These are phyloP conservation scores for Venturia oleaginea DNA, from an alignment of 2,329 filamentous ascomycete genomes.

Conservation along the genomic window DNA sequence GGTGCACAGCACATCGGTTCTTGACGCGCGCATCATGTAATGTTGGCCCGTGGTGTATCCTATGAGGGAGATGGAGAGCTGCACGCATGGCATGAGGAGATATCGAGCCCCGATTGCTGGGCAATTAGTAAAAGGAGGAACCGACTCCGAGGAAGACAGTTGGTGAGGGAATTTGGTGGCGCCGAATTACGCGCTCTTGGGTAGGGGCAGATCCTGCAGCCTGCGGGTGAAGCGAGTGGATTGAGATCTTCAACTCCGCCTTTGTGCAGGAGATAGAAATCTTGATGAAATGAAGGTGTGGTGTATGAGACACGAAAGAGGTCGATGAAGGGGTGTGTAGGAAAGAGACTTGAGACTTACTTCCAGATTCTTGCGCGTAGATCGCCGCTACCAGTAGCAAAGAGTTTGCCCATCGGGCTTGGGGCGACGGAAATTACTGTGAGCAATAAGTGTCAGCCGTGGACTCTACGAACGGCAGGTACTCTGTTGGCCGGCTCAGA, in stretches of 20 bases:
- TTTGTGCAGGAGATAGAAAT: background rate
- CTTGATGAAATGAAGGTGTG: background rate
- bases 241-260: background rate
- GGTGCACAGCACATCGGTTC: background rate
- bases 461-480: background rate
- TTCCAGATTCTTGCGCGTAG: constrained; percentile 98
- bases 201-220: background rate
- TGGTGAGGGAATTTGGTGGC: background rate
- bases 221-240: constrained; percentile 1
- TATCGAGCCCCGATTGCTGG: background rate
- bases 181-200: background rate
- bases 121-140: background rate
- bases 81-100: background rate
- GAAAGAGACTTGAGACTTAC: constrained; percentile 37
- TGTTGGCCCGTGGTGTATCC: background rate
- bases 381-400: constrained; percentile 93
- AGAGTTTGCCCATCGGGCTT: constrained; percentile 77
- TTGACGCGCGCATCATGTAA: background rate
- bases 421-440: constrained; percentile 91
- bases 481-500: background rate
- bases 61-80: background rate
- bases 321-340: background rate
- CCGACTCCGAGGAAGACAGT: background rate
- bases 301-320: background rate
- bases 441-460: constrained; percentile 13